Percentiles rank a stretch among this genome's conserved stretches.
phyloP scores from a whole-genome alignment of 371 early-diverging fungal species.

The Mucor velutinosus region DNA sequence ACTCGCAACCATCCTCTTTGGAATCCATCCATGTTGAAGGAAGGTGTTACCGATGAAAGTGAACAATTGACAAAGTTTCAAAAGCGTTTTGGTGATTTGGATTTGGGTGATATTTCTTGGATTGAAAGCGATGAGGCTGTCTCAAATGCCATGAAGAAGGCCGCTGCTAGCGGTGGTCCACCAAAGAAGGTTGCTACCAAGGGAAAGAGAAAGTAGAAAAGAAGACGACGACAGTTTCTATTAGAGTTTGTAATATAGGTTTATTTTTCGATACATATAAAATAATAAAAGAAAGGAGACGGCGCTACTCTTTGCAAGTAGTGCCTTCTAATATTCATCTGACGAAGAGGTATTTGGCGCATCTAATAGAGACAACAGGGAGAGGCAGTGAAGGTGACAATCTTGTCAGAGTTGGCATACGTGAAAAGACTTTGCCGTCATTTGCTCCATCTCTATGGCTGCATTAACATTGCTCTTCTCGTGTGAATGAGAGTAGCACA shows the following conservation, averaged over 20 bases:
- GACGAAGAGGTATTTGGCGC: neutral
- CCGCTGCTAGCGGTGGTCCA: conserved; percentile 39
- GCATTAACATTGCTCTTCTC: no score
- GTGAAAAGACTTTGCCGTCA: no score
- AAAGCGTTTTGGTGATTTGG: conserved; percentile 74
- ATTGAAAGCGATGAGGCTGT: conserved; percentile 52
- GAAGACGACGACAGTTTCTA: neutral
- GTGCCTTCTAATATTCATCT: neutral
- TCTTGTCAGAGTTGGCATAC: no score
- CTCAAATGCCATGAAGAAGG: conserved; percentile 50
- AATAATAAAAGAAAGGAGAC: neutral
- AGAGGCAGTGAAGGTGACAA: neutral
- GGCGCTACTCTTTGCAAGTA: neutral
- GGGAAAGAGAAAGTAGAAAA: conserved; percentile 42
- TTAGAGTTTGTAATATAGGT: conserved; percentile 6
- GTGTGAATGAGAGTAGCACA: no score
- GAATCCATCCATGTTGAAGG: conserved; percentile 75
- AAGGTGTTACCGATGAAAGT: conserved; percentile 65
- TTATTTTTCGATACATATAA: neutral
- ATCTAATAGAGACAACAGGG: neutral
- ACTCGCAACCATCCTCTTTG: conserved; percentile 92
- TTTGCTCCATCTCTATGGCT: no score
- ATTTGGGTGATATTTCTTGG: conserved; percentile 53
- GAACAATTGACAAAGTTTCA: conserved; percentile 79
- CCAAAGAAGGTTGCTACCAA: conserved; percentile 31